Evolutionary conservation across 2,329 filamentous ascomycete species (phyloP).

Genomic region (Fusarium chaquense): DNA sequence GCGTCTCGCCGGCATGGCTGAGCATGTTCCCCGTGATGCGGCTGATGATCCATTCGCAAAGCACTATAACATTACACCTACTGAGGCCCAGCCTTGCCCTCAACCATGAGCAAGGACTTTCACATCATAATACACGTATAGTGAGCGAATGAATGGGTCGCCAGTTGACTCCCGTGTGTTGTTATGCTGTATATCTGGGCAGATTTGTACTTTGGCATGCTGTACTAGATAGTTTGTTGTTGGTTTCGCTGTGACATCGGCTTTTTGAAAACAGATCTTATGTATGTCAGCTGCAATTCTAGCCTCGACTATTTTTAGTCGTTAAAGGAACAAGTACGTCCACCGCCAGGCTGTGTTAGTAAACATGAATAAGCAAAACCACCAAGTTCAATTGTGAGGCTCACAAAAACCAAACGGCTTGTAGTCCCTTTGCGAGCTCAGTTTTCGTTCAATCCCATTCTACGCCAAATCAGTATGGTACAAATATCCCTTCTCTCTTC

Average conservation of each 20-base stretch:
- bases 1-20: constrained; percentile 61
- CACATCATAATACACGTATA: not conserved
- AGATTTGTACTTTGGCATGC: not conserved
- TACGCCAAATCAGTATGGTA: constrained; percentile 49
- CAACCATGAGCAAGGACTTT: not conserved
- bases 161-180: not conserved
- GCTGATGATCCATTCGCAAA: constrained; percentile 49
- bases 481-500: constrained; percentile 44
- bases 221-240: too few relatives aligned
- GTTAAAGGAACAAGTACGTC: not conserved
- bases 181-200: not conserved
- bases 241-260: not conserved
- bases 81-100: constrained; percentile 39
- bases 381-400: constrained; percentile 2
- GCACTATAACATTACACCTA: constrained; percentile 44
- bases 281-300: not conserved
- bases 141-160: not conserved
- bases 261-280: not conserved
- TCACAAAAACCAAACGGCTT: constrained; percentile 26
- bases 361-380: not conserved
- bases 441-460: constrained; percentile 40
- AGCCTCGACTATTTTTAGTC: not conserved
- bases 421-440: constrained; percentile 28
- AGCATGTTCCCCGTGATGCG: constrained; percentile 60
- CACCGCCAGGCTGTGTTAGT: not conserved